Base-by-base conservation (phyloP, 2,329 filamentous ascomycete species). In the Ophiosphaerella herpotricha region DNA sequence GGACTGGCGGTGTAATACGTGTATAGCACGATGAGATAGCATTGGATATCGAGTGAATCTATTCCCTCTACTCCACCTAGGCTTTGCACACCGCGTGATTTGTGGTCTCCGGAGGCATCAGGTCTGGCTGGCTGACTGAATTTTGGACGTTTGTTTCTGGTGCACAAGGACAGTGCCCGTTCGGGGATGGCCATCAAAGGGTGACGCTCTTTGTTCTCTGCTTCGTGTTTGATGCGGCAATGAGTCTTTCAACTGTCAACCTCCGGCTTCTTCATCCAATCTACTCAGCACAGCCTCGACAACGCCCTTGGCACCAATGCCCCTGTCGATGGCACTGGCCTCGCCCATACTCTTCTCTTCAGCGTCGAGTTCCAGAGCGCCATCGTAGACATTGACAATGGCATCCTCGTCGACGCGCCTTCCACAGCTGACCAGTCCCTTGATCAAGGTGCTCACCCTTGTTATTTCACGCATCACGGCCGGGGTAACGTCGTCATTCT, bases 391-490 rank as follows among this genome's bases (percentile, higher is more conserved):
- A 50, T 86, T 85, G 37, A 48, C 45, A 38, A 48, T 48, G 33
- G 37, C 38, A 39, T 48, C 45, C 36, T 48, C 45, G 39, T 48
- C 45, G 16, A 48, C 45, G n/a, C 45, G 32, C 45, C 94, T 77
- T 0, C 90, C 90, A 38, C 88, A 85, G 70, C 95, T 88, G 2
- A 96, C 89, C 51, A 99, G 76, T 1, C 91, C 88, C 49, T 86
- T 83, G 48, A 99, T 88, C 48, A 94, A 89, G 18, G 90, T 89
- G 32, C 88, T 82, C 39, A 97, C 81, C 51, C 92, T 81, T 13
- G 90, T 86, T 74, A 99, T 97, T 79, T 97, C 94, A 55, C 87
- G 84, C 79, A 94, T 85, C 13, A 91, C 93, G 42, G 85, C 84
- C 2, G 85, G 77, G 18, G 84, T 78, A 56, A 99, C 91, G 48